Evolutionary conservation across 1,139 yeast species (phyloP).

Genomic region (Torulaspora pretoriensis): DNA sequence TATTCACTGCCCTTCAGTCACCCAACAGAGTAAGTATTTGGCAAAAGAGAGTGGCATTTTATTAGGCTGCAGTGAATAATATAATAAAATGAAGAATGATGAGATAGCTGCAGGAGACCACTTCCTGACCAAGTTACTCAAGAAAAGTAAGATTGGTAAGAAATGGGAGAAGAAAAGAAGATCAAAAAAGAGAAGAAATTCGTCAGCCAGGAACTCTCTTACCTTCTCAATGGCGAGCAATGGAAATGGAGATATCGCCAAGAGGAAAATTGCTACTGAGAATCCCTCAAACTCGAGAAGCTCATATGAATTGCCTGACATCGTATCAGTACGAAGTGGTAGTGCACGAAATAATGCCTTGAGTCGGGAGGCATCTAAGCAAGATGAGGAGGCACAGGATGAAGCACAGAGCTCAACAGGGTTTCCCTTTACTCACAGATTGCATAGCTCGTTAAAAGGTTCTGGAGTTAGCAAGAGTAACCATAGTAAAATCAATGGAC

Average conservation of each 20-base stretch:
- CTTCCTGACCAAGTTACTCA: conserved; percentile 15
- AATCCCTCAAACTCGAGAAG: conserved; percentile 1
- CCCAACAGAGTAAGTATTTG: background rate
- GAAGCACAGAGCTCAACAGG: conserved; percentile 11
- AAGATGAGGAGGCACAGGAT: conserved; percentile 1
- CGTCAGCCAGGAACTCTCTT: conserved; percentile 12
- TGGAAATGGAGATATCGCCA: conserved; percentile 22
- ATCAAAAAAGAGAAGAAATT: conserved; percentile 1
- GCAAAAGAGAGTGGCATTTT: background rate
- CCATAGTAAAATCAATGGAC: conserved; percentile 16
- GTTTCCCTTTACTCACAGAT: conserved; percentile 16
- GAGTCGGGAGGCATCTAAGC: conserved; percentile 5
- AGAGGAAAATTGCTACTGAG: conserved; percentile 18
- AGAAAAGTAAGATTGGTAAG: conserved; percentile 5
- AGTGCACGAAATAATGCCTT: conserved; percentile 3
- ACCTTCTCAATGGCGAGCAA: conserved; percentile 15
- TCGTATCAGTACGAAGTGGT: conserved; percentile 21
- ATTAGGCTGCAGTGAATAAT: background rate
- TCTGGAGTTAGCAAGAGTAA: conserved; percentile 3
- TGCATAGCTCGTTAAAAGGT: conserved; percentile 20
- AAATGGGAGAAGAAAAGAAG: conserved; percentile 2
- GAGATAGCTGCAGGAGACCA: conserved; percentile 18
- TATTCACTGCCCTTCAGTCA: background rate
- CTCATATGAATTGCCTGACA: conserved; percentile 25
- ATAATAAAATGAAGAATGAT: conserved; percentile 8